These are phyloP conservation scores for Neocatenulostroma microsporum DNA, from an alignment of 2,329 filamentous ascomycete genomes.

Conservation along the genomic window DNA sequence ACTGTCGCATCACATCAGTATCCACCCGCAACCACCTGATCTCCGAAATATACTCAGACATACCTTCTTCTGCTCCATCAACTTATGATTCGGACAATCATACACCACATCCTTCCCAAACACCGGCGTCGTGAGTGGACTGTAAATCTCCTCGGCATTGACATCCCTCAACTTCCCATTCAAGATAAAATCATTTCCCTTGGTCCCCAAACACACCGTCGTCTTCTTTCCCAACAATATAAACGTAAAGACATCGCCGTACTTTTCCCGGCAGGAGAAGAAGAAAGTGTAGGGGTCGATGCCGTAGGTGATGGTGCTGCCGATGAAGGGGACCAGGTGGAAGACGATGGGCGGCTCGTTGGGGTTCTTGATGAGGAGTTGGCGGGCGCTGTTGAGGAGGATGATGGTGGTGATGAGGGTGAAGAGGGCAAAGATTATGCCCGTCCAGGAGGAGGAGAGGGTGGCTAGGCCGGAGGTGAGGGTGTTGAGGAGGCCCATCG, in stretches of 20 bases:
- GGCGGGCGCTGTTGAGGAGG: slow-evolving; percentile 68
- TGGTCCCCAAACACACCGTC: slow-evolving; percentile 72
- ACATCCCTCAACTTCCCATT: slow-evolving; percentile 87
- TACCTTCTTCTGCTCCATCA: slow-evolving; percentile 96
- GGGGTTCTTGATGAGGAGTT: slow-evolving; percentile 60
- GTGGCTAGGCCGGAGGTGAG: slow-evolving; percentile 13
- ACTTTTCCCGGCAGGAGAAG: slow-evolving; percentile 63
- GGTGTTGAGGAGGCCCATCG: slow-evolving; percentile 25
- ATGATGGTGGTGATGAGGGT: slow-evolving; percentile 51
- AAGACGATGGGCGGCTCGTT: slow-evolving; percentile 58
- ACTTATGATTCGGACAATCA: slow-evolving; percentile 81
- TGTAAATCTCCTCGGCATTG: slow-evolving; percentile 85
- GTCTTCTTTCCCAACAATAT: slow-evolving; percentile 81
- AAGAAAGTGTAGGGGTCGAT: slow-evolving; percentile 93
- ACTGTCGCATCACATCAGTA: slow-evolving; percentile 38
- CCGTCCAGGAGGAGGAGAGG: slow-evolving; percentile 30
- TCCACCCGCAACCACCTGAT: slow-evolving; percentile 13
- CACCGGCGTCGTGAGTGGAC: slow-evolving; percentile 60
- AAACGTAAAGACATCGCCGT: slow-evolving; percentile 86
- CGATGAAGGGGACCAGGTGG: slow-evolving; percentile 64
- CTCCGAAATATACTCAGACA: no score
- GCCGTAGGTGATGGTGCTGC: slow-evolving; percentile 87
- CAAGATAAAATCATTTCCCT: slow-evolving; percentile 83
- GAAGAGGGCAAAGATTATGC: slow-evolving; percentile 38
- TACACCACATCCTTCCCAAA: slow-evolving; percentile 86